Evolutionary conservation across 257 asterid species (phyloP).

Genomic region (Fraxinus excelsior): DNA sequence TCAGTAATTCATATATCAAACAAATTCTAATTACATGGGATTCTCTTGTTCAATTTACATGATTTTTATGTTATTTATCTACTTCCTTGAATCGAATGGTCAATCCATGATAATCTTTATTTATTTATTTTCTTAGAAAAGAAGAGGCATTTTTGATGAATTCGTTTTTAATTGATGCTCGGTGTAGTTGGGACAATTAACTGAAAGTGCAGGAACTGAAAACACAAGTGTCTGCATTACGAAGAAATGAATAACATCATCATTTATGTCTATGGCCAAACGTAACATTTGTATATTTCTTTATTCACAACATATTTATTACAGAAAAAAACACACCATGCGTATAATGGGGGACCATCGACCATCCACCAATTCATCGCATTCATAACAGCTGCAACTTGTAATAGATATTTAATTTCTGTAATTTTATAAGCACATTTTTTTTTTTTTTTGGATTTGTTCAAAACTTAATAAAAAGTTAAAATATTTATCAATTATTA

Average conservation of each 20-base stretch:
- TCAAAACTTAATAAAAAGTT: neutral
- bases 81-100: too few species aligned
- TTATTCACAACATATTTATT: slow-evolving; percentile 29
- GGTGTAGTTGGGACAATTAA: slow-evolving; percentile 12
- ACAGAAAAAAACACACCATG: neutral
- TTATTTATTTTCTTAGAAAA: too few species aligned
- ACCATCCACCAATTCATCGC: slow-evolving; percentile 15
- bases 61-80: too few species aligned
- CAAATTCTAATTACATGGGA: too few species aligned
- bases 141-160: too few species aligned
- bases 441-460: neutral
- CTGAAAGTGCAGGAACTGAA: slow-evolving; percentile 20
- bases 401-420: slow-evolving; percentile 7
- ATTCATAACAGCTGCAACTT: slow-evolving; percentile 24
- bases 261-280: neutral
- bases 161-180: neutral
- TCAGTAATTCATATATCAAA: too few species aligned
- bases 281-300: slow-evolving; percentile 23
- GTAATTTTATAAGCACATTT: neutral
- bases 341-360: slow-evolving; percentile 28
- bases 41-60: too few species aligned
- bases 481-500: too few species aligned
- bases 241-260: slow-evolving; percentile 17
- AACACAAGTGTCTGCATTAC: slow-evolving; percentile 7
- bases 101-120: too few species aligned